Evolutionary conservation across 2,329 filamentous ascomycete species (phyloP).

Genomic region (Helotiales sp.): DNA sequence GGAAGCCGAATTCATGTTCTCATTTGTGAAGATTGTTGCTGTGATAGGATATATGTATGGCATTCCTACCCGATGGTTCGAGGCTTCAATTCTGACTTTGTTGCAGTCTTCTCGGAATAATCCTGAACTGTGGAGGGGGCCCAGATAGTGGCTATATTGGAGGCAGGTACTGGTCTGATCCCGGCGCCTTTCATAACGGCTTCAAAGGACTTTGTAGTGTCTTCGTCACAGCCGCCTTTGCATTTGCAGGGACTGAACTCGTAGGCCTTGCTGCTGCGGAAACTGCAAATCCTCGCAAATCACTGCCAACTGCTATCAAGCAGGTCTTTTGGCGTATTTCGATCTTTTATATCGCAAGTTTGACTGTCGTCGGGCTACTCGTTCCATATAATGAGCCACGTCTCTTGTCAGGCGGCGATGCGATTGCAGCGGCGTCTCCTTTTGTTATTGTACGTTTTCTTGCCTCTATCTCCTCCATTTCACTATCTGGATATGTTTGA

Average conservation of each 20-base stretch:
- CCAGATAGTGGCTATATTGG: conserved; percentile 79
- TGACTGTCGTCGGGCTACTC: conserved; percentile 80
- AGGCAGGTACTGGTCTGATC: conserved; percentile 74
- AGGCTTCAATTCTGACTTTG: conserved; percentile 27
- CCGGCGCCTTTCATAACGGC: conserved; percentile 83
- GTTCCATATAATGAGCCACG: conserved; percentile 73
- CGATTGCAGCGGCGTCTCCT: conserved; percentile 77
- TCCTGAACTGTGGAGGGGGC: conserved; percentile 83
- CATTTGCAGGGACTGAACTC: conserved; percentile 77
- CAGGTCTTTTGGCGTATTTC: conserved; percentile 95
- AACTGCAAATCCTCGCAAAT: conserved; percentile 79
- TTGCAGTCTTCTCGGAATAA: conserved; percentile 76
- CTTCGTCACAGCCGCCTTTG: conserved; percentile 77
- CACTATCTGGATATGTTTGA: background rate
- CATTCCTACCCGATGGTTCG: background rate
- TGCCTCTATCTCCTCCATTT: too few relatives aligned
- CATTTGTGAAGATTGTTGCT: conserved; percentile 83
- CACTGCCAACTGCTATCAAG: conserved; percentile 84
- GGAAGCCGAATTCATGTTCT: conserved; percentile 88
- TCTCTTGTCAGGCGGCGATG: conserved; percentile 63
- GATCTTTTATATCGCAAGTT: conserved; percentile 85
- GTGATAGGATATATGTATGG: conserved; percentile 85
- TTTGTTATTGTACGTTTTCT: conserved; percentile 70
- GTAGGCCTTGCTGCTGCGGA: conserved; percentile 80
- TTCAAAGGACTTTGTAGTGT: conserved; percentile 83